phyloP scores from a whole-genome alignment of 2,329 filamentous ascomycete species.

The Nemania abortiva region DNA sequence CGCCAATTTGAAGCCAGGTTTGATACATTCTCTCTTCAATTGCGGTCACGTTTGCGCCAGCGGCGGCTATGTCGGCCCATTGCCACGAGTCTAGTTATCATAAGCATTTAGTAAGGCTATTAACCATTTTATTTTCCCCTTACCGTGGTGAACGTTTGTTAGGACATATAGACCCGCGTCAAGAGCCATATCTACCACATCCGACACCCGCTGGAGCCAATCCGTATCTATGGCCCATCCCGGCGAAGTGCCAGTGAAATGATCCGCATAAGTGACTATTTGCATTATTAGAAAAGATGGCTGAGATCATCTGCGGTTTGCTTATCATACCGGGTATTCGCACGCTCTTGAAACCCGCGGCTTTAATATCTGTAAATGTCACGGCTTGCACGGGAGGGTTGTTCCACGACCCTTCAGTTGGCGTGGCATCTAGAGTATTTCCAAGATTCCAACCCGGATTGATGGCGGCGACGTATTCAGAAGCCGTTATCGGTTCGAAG shows the following conservation, averaged over 20 bases:
- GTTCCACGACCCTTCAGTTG: constrained; percentile 70
- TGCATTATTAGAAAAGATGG: background rate
- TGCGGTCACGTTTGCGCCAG: constrained; percentile 60
- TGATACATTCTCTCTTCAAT: constrained; percentile 69
- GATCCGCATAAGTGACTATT: constrained; percentile 68
- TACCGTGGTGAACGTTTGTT: constrained; percentile 68
- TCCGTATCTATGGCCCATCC: constrained; percentile 65
- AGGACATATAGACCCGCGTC: constrained; percentile 64
- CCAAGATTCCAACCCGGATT: constrained; percentile 72
- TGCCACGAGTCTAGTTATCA: constrained; percentile 62
- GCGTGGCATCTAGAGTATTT: constrained; percentile 69
- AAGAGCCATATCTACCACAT: constrained; percentile 68
- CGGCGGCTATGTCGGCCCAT: constrained; percentile 66
- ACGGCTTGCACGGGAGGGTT: constrained; percentile 63
- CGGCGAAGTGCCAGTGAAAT: constrained; percentile 64
- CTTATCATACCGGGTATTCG: constrained; percentile 61
- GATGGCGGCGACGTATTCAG: constrained; percentile 59
- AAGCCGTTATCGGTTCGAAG: constrained; percentile 60
- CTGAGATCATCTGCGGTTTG: background rate
- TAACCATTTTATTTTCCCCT: background rate
- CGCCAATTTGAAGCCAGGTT: constrained; percentile 69
- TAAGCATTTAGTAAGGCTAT: constrained; percentile 7
- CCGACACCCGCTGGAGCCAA: constrained; percentile 69
- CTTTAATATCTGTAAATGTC: constrained; percentile 65
- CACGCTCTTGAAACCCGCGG: constrained; percentile 68